Evolutionary conservation across 805 yeast species (phyloP), one percentile per base, ranked within the genome.

Genomic region (Nakazawaea holstii): DNA sequence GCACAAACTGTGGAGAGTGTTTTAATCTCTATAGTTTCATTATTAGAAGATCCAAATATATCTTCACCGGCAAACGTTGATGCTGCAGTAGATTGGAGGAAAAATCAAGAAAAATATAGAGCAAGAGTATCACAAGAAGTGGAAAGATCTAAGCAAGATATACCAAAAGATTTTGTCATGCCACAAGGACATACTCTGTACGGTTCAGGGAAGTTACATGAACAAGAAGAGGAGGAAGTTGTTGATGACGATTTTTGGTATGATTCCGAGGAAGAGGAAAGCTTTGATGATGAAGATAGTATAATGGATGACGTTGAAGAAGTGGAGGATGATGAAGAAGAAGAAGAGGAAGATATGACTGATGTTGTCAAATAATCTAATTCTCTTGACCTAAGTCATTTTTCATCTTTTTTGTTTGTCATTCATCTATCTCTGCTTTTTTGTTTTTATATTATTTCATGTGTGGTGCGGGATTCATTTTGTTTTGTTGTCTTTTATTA

Each of bases 51-150:
- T 64, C 98, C 98, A 46, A 92, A 92, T 68, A 84, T 87, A 50
- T 79, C 81, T 51, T 87, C 96, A 1, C 97, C 98, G 6, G 98
- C 98, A 6, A 92, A 92, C 65, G 91, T 92, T 43, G 98, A 92
- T 65, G 98, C 98, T 14, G 87, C 96, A 15, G 89, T 90, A 39
- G 87, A 86, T 57, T 90, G 88, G 78, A 76, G 96, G 59, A 88
- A 87, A 59, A 79, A 85, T 64, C 83, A 84, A 28, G 88, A 82
- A 26, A 82, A 78, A 40, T 92, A 89, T 68, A 79, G 79, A 62
- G 80, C 76, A 58, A 79, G 80, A 60, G 95, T 90, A 5, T 74
- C 78, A 52, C 79, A 82, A 58, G 96, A 89, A 58, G 97, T 90
- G 29, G 89, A 84, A 61, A 73, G 85, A 57, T 85, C 95, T 36